phyloP scores from a whole-genome alignment of 202 grass and related monocot species.

The Zoysia matrella region DNA sequence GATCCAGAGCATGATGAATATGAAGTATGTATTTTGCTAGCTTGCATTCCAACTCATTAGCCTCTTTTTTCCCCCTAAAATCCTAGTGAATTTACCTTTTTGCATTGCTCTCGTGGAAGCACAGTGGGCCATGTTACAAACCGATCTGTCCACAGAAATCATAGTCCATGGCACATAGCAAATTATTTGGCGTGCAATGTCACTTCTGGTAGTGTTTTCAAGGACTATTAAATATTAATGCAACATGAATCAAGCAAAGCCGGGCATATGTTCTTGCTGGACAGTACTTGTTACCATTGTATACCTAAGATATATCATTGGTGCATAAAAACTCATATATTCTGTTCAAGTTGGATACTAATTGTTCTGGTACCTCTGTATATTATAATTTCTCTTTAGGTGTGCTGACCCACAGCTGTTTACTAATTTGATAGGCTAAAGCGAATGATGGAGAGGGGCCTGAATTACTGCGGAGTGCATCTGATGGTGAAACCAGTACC shows the following conservation, averaged over 20 bases:
- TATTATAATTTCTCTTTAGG: constrained; percentile 13
- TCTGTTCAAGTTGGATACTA: neutral
- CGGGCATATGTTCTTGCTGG: neutral
- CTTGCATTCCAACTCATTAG: constrained; percentile 18
- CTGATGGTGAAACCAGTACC: constrained; percentile 67
- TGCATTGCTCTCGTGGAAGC: constrained; percentile 14
- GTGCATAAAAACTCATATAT: neutral
- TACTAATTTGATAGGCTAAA: constrained; percentile 75
- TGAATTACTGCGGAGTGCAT: constrained; percentile 85
- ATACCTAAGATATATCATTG: neutral
- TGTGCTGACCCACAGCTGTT: constrained; percentile 5
- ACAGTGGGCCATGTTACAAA: neutral
- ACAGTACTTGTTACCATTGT: neutral
- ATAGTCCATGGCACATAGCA: constrained; percentile 5
- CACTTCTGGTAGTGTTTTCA: neutral
- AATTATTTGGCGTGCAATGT: constrained; percentile 4
- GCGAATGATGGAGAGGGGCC: constrained; percentile 97
- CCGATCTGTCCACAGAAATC: neutral
- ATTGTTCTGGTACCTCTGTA: neutral
- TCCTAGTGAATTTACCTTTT: constrained; percentile 30
- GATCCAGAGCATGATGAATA: neutral
- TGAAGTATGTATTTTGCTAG: constrained; percentile 14
- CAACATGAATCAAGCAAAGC: neutral
- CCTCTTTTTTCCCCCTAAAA: neutral
- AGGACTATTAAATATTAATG: neutral